Evolutionary conservation across 2,329 filamentous ascomycete species (phyloP).

Genomic region (Talaromyces piceae): DNA sequence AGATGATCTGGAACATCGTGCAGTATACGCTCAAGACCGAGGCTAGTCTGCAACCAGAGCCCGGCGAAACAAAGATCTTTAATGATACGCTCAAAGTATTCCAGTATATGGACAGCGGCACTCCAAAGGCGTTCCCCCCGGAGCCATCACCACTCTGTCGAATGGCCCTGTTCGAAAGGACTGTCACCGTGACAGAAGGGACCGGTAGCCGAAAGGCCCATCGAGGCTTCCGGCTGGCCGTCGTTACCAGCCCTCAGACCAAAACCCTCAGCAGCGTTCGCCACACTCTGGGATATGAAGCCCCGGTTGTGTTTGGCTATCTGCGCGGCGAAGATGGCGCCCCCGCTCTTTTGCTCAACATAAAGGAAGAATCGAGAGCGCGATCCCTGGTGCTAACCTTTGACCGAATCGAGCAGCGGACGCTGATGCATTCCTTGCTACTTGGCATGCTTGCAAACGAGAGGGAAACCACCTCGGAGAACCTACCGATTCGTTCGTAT

Average conservation of each 20-base stretch:
- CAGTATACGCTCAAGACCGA: conserved; percentile 76
- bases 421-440: conserved; percentile 63
- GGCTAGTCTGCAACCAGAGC: conserved; percentile 58
- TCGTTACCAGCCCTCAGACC: conserved; percentile 68
- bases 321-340: conserved; percentile 63
- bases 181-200: conserved; percentile 61
- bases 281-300: conserved; percentile 57
- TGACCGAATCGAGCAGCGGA: conserved; percentile 61
- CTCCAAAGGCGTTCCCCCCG: conserved; percentile 66
- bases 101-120: conserved; percentile 70
- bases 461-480: conserved; percentile 63
- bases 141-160: conserved; percentile 66
- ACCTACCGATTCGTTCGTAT: conserved; percentile 60
- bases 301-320: conserved; percentile 71
- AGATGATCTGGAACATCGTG: conserved; percentile 71
- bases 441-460: conserved; percentile 62
- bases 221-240: conserved; percentile 68
- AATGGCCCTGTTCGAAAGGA: conserved; percentile 66
- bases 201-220: conserved; percentile 66
- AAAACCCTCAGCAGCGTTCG: conserved; percentile 72
- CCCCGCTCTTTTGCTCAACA: conserved; percentile 63
- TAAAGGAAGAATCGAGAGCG: conserved; percentile 57
- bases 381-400: conserved; percentile 74
- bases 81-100: conserved; percentile 64
- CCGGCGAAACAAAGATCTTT: conserved; percentile 64